Evolutionary conservation across 2,329 filamentous ascomycete genomes (phyloP).

Genomic region (Sarocladium oryzae): DNA sequence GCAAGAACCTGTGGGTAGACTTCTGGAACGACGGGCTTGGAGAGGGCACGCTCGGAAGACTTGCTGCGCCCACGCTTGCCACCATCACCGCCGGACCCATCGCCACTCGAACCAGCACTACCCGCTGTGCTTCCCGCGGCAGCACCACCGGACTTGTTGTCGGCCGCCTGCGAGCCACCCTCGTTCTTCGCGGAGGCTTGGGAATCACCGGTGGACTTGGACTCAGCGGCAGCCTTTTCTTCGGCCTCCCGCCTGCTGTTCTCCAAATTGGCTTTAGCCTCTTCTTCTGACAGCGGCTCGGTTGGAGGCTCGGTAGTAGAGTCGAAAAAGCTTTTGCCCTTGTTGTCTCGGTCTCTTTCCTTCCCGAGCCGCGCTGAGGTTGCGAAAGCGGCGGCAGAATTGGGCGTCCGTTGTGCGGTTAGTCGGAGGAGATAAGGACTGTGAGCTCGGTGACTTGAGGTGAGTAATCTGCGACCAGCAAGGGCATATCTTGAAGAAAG

Average conservation of each 20-base stretch:
- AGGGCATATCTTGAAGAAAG: slow-evolving; percentile 21
- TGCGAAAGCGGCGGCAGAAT: slow-evolving; percentile 28
- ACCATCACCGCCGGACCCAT: slow-evolving; percentile 49
- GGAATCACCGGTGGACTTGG: slow-evolving; percentile 36
- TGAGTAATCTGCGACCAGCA: slow-evolving; percentile 11
- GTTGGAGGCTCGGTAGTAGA: slow-evolving; percentile 32
- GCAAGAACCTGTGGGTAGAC: slow-evolving; percentile 97
- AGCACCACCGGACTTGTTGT: slow-evolving; percentile 41
- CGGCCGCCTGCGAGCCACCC: slow-evolving; percentile 30
- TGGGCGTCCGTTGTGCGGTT: slow-evolving; percentile 21
- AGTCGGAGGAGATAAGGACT: slow-evolving; percentile 25
- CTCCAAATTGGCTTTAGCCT: slow-evolving; percentile 44
- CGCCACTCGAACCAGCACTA: slow-evolving; percentile 36
- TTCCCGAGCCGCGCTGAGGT: slow-evolving; percentile 28
- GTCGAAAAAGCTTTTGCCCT: slow-evolving; percentile 43
- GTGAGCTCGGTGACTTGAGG: slow-evolving; percentile 18
- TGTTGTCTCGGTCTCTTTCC: slow-evolving; percentile 29
- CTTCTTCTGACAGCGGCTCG: slow-evolving; percentile 46
- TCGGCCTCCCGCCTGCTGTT: slow-evolving; percentile 37
- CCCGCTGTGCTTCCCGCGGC: slow-evolving; percentile 49
- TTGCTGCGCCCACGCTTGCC: slow-evolving; percentile 70
- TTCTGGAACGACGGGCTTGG: slow-evolving; percentile 86
- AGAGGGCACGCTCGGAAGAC: slow-evolving; percentile 65
- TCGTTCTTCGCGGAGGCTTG: slow-evolving; percentile 39
- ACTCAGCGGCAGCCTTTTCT: slow-evolving; percentile 41